Conservation (phyloP, 2,329 filamentous ascomycete species). For the Fonsecaea erecta region DNA sequence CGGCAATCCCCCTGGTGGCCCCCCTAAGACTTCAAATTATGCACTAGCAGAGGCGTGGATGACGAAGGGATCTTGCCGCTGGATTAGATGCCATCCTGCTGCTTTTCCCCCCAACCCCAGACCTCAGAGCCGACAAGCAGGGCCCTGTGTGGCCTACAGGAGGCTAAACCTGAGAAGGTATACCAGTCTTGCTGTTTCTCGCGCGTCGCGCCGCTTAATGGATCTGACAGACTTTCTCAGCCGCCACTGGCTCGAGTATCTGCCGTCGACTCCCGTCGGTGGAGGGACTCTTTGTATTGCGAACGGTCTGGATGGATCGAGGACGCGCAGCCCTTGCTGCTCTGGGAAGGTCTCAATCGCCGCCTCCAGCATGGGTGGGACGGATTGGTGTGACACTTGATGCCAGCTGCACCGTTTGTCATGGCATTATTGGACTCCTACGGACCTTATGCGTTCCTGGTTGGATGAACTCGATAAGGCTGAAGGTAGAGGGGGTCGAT, state of each 20-base stretch:
- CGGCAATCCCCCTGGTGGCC: too few relatives aligned
- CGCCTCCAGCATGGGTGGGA: conserved; percentile 1
- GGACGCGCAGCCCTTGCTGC: conserved; percentile 3
- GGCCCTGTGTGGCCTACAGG: neutral
- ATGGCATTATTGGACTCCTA: conserved; percentile 10
- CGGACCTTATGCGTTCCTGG: neutral
- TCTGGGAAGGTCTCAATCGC: conserved; percentile 10
- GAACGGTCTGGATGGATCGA: neutral
- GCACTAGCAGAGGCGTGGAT: neutral
- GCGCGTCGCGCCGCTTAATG: neutral
- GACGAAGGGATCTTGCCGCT: neutral
- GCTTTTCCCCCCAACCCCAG: neutral
- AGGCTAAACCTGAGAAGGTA: neutral
- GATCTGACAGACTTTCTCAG: conserved; percentile 3
- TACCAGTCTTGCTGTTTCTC: conserved; percentile 3
- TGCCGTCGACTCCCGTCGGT: too few relatives aligned
- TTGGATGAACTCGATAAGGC: neutral
- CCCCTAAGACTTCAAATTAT: neutral
- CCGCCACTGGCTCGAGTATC: too few relatives aligned
- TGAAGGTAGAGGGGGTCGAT: neutral
- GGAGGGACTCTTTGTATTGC: too few relatives aligned
- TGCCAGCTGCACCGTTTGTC: conserved; percentile 16
- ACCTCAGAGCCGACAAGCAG: neutral
- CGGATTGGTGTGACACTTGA: neutral
- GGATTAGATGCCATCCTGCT: neutral